A percentile compares a stretch with the other conserved stretches of the same genome.
Conservation (phyloP, 1,284 basidiomycete genomes). For the Inonotus obliquus region DNA sequence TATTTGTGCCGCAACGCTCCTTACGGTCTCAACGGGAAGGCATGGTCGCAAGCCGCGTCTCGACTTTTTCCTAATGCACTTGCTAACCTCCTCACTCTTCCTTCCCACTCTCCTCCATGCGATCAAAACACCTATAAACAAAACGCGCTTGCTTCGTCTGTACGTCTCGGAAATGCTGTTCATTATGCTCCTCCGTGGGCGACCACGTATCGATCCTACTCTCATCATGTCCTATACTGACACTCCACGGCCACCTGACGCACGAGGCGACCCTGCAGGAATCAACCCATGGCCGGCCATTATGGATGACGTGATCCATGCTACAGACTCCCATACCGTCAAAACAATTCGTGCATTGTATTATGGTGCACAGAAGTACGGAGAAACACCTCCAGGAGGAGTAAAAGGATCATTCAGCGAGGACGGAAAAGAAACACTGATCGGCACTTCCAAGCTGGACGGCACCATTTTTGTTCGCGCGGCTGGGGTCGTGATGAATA, state of each 20-base stretch:
- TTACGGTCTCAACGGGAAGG: constrained; percentile 49
- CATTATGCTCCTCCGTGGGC: constrained; percentile 46
- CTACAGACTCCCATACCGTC: constrained; percentile 56
- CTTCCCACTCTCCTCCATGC: constrained; percentile 43
- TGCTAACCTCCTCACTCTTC: constrained; percentile 50
- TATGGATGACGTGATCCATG: constrained; percentile 47
- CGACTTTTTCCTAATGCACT: constrained; percentile 74
- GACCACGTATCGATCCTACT: constrained; percentile 52
- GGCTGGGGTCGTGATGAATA: constrained; percentile 57
- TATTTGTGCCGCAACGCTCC: constrained; percentile 46
- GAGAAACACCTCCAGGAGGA: constrained; percentile 37
- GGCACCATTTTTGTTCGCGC: constrained; percentile 61
- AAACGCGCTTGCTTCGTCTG: constrained; percentile 44
- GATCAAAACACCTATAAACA: constrained; percentile 34
- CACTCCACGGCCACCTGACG: constrained; percentile 37
- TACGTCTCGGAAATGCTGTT: constrained; percentile 43
- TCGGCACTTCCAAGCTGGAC: constrained; percentile 45
- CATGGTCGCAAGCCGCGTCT: constrained; percentile 47
- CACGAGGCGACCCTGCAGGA: constrained; percentile 27
- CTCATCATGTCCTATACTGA: constrained; percentile 50
- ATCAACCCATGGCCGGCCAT: constrained; percentile 59
- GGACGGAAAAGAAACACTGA: constrained; percentile 28
- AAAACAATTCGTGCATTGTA: constrained; percentile 57
- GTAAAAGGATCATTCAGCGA: constrained; percentile 40
- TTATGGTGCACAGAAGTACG: constrained; percentile 47